Evolutionary conservation across 441 rosid genomes (phyloP).

Genomic region (Corymbia calophylla): DNA sequence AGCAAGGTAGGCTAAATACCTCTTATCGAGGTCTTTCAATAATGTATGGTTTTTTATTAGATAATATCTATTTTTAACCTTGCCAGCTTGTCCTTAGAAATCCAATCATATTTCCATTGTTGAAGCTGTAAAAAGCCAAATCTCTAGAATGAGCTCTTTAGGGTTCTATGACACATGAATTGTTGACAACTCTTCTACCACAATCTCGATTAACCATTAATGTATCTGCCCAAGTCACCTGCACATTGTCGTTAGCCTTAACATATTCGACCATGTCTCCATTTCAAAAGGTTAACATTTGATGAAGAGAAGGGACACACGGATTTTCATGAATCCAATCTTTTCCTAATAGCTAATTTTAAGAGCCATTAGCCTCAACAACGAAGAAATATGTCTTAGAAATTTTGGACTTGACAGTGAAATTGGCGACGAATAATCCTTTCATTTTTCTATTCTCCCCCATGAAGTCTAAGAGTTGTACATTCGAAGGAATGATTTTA

Average conservation of each 20-base stretch:
- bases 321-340: background rate
- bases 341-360: background rate
- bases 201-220: fast-evolving
- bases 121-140: background rate
- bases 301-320: background rate
- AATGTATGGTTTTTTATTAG: background rate
- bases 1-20: background rate
- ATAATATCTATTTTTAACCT: too few species aligned
- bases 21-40: background rate
- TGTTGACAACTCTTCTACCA: background rate
- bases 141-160: background rate
- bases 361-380: background rate
- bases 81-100: background rate
- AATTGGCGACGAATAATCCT: too few species aligned
- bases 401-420: background rate
- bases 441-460: background rate
- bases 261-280: background rate
- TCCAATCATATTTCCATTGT: background rate
- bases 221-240: background rate
- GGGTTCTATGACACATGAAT: background rate
- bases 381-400: background rate
- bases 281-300: fast-evolving
- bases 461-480: fast-evolving
- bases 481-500: background rate
- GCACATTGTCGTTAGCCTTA: background rate